Evolutionary conservation across 345 rosid genomes (phyloP).

Genomic region (Balakata baccata): DNA sequence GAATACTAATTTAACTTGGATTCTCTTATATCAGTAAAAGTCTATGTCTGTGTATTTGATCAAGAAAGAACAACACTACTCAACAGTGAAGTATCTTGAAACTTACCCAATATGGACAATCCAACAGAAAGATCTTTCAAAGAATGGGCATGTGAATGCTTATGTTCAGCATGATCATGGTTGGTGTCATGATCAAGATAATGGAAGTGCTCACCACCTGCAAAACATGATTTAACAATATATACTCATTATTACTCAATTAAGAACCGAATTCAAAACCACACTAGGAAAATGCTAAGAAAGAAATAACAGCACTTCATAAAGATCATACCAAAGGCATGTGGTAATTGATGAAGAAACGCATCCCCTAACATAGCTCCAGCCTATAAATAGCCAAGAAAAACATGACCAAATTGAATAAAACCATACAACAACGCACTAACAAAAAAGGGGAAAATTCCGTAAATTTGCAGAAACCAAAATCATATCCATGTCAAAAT

Average conservation of each 20-base stretch:
- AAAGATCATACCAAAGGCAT: slow-evolving; percentile 80
- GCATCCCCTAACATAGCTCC: slow-evolving; percentile 99
- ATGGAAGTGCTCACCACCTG: slow-evolving; percentile 87
- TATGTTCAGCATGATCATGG: slow-evolving; percentile 44
- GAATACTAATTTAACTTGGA: not conserved
- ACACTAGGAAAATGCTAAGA: not conserved
- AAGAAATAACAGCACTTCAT: not conserved
- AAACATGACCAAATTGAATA: slow-evolving; percentile 13
- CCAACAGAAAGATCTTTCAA: slow-evolving; percentile 86
- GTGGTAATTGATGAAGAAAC: slow-evolving; percentile 97
- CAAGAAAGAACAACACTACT: not conserved
- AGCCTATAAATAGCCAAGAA: slow-evolving; percentile 49
- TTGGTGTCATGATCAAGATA: slow-evolving; percentile 56
- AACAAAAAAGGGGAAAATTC: not conserved
- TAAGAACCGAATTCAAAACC: not conserved
- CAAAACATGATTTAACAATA: slow-evolving; percentile 20
- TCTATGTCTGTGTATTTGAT: not conserved
- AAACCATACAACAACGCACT: not conserved
- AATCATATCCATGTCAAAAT: not conserved
- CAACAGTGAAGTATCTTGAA: not conserved
- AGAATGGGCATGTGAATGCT: slow-evolving; percentile 54
- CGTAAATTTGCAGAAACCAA: slow-evolving; percentile 4
- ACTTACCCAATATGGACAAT: slow-evolving; percentile 73
- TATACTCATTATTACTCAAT: slow-evolving; percentile 7
- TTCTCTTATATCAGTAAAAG: too few relatives aligned